Conservation (phyloP, 1,284 basidiomycete species). For the Xerocomus amazonicus region DNA sequence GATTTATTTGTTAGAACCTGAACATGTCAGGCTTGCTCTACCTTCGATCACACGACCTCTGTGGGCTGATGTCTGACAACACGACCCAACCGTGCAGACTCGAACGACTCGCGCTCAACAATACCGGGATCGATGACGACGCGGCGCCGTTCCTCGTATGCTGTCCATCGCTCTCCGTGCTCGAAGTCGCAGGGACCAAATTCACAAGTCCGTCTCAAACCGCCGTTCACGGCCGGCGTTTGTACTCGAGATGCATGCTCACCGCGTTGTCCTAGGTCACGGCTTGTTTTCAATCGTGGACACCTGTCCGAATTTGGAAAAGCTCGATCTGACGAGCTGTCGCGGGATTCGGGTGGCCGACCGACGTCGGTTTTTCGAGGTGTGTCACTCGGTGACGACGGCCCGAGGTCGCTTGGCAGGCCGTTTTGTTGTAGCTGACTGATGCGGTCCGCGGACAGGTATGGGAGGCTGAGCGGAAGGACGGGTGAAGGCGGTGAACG, state of each 20-base stretch:
- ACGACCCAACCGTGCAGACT: conserved; percentile 37
- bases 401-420: too few relatives aligned
- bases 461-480: conserved; percentile 40
- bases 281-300: conserved; percentile 59
- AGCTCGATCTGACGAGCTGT: conserved; percentile 63
- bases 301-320: conserved; percentile 47
- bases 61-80: conserved; percentile 41
- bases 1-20: conserved; percentile 35
- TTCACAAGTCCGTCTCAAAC: conserved; percentile 51
- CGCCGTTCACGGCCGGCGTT: background rate
- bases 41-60: conserved; percentile 52
- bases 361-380: conserved; percentile 66
- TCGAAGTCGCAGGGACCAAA: conserved; percentile 57
- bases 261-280: conserved; percentile 35
- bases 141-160: conserved; percentile 50
- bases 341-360: conserved; percentile 57
- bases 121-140: conserved; percentile 58
- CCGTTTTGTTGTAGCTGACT: background rate
- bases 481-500: background rate
- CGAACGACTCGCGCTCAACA: conserved; percentile 53
- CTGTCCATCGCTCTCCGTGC: conserved; percentile 44
- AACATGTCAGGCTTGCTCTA: conserved; percentile 54
- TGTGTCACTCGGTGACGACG: conserved; percentile 17
- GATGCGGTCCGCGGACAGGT: conserved; percentile 32
- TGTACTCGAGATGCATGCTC: background rate